A percentile compares a stretch with the other conserved stretches of the same genome.
Conservation (phyloP, 148 eudicot genomes). For the Diospyros kaki region DNA sequence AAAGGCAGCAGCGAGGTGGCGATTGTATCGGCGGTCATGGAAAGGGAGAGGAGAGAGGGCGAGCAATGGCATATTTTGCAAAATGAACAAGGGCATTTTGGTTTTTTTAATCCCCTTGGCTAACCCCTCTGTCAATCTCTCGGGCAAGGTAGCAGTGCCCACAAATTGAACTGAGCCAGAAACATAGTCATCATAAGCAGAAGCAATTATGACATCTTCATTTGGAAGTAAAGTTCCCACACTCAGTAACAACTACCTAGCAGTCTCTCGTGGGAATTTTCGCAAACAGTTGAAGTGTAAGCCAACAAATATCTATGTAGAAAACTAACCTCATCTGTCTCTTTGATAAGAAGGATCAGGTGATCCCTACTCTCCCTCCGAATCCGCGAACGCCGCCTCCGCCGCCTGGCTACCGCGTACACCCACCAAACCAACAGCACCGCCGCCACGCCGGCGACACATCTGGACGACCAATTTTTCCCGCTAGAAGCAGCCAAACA, state of each 20-base stretch:
- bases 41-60: no score
- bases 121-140: no score
- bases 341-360: constrained; percentile 25
- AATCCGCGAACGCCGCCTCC: constrained; percentile 4
- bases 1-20: no score
- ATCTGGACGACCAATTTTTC: background rate
- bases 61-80: no score
- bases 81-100: no score
- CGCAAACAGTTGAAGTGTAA: constrained; percentile 20
- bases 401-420: constrained; percentile 17
- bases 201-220: no score
- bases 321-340: constrained; percentile 42
- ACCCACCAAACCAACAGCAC: constrained; percentile 19
- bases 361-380: constrained; percentile 26
- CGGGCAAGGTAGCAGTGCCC: no score
- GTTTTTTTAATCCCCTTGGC: no score
- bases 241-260: background rate
- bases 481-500: background rate
- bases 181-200: background rate
- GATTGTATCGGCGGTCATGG: no score
- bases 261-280: constrained; percentile 12
- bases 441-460: background rate
- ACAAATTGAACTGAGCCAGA: background rate
- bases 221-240: background rate
- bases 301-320: background rate